Evolutionary conservation across 2,329 filamentous ascomycete species (phyloP).

Genomic region (Beauveria australis): DNA sequence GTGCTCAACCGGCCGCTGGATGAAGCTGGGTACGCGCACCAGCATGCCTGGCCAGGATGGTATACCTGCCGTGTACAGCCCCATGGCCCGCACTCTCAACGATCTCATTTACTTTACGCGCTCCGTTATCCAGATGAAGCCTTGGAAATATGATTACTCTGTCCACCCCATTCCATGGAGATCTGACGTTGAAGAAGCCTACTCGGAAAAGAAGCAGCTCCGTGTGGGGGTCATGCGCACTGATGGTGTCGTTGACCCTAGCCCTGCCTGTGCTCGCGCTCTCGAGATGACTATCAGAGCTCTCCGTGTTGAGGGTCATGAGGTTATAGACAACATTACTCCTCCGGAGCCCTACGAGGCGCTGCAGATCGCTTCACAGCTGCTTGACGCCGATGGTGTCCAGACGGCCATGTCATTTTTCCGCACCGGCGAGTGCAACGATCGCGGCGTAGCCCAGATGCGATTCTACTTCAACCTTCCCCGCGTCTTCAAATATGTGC

Average conservation of each 20-base stretch:
- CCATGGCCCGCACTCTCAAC: slow-evolving; percentile 79
- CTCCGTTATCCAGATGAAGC: slow-evolving; percentile 68
- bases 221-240: slow-evolving; percentile 70
- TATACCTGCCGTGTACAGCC: slow-evolving; percentile 79
- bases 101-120: slow-evolving; percentile 81
- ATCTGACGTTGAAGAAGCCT: slow-evolving; percentile 49
- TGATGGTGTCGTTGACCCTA: slow-evolving; percentile 77
- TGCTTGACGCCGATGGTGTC: slow-evolving; percentile 80
- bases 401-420: slow-evolving; percentile 71
- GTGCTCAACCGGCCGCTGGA: slow-evolving; percentile 86
- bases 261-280: slow-evolving; percentile 74
- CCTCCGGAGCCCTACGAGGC: slow-evolving; percentile 68
- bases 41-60: slow-evolving; percentile 92
- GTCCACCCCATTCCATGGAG: slow-evolving; percentile 83
- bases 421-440: slow-evolving; percentile 68
- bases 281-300: slow-evolving; percentile 63
- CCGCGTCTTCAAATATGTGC: slow-evolving; percentile 68
- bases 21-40: slow-evolving; percentile 73
- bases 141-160: slow-evolving; percentile 81
- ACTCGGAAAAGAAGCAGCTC: slow-evolving; percentile 52
- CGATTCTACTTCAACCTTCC: slow-evolving; percentile 65
- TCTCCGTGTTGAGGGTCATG: slow-evolving; percentile 64
- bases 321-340: slow-evolving; percentile 54
- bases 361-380: slow-evolving; percentile 65
- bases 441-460: slow-evolving; percentile 69